Base-by-base conservation (phyloP, 2,329 filamentous ascomycete genomes). In the Trichoderma atrobrunneum region DNA sequence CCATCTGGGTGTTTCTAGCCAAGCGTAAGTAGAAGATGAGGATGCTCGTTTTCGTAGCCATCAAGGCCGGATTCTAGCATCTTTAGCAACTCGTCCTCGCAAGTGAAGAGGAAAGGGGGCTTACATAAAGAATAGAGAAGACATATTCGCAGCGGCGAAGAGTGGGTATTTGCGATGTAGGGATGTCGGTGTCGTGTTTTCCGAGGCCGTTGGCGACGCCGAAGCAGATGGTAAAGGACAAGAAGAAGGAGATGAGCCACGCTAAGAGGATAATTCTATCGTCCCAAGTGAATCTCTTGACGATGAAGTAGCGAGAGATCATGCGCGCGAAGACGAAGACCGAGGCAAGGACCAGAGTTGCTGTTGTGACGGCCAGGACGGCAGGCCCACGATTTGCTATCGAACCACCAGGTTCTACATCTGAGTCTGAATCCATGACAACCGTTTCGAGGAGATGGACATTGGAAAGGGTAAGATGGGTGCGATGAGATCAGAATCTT, bases 41-140 rank as follows among this genome's bases (percentile, higher is more conserved):
- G 76, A 98, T 93, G n/a, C 94, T 97, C 0, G 93, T 94, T 82
- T 98, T 98, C 65, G 93, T 94, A 3, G 92, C 90, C 93, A 97
- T 97, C 71, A 97, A 85, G 4, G 93, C 92, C 14, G 94, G 94
- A 78, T 97, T 97, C 90, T 95, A n/a, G 43, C 11, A 6, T 24
- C 30, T 70, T 77, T 62, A 76, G 64, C 21, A 62, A 61, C 24
- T 26, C 11, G 32, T 7, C 10, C 16, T 43, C 32, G 8, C 11
- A 16, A 57, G 14, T 14, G 18, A 30, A 12, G 5, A 21, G 48
- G 26, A 32, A n/a, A 14, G 12, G 24, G 8, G 14, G 39, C 87
- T 60, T 81, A 89, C 87, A 76, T 91, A 91, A 73, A 91, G 79
- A 48, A 91, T 85, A 7, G 89, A 90, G 76, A 91, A 90, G 72